A percentile compares a stretch with the other conserved stretches of the same genome.
Evolutionary conservation across 352 stramenopile genomes (phyloP).

Genomic region (Albugo candida): DNA sequence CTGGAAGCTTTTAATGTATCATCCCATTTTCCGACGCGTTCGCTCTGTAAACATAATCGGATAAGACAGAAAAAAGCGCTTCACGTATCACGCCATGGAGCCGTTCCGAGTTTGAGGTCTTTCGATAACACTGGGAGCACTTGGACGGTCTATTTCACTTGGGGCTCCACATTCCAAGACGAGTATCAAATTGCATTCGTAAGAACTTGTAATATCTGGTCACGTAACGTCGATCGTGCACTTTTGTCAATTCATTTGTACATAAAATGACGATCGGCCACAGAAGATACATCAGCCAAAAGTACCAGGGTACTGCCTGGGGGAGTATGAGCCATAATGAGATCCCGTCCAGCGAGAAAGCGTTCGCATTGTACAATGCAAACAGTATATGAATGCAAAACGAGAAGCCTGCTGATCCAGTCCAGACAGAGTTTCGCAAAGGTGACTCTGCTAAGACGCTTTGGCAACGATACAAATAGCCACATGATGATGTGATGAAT

Average conservation of each 20-base stretch:
- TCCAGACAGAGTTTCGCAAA: slow-evolving; percentile 53
- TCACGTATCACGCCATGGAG: no score
- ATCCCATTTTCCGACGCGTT: no score
- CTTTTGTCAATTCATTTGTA: slow-evolving; percentile 51
- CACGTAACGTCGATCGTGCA: slow-evolving; percentile 50
- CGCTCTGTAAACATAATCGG: no score
- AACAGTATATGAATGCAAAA: slow-evolving; percentile 28
- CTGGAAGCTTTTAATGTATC: no score
- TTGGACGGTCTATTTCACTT: slow-evolving; percentile 16
- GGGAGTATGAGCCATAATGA: slow-evolving; percentile 25
- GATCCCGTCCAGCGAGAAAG: not conserved
- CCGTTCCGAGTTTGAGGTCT: no score
- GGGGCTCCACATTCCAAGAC: slow-evolving; percentile 75
- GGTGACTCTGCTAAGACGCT: slow-evolving; percentile 46
- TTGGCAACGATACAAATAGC: slow-evolving; percentile 59
- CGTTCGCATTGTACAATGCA: slow-evolving; percentile 17
- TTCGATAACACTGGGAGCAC: no score
- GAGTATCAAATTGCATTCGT: slow-evolving; percentile 76
- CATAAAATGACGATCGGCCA: slow-evolving; percentile 45
- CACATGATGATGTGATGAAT: slow-evolving; percentile 42
- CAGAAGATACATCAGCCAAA: slow-evolving; percentile 28
- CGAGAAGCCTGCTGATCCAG: slow-evolving; percentile 15
- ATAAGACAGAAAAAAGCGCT: no score
- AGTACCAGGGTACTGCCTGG: slow-evolving; percentile 30
- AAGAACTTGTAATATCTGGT: slow-evolving; percentile 72